Base-by-base conservation (phyloP, 257 asterid genomes). In the Solanum lignicaule region DNA sequence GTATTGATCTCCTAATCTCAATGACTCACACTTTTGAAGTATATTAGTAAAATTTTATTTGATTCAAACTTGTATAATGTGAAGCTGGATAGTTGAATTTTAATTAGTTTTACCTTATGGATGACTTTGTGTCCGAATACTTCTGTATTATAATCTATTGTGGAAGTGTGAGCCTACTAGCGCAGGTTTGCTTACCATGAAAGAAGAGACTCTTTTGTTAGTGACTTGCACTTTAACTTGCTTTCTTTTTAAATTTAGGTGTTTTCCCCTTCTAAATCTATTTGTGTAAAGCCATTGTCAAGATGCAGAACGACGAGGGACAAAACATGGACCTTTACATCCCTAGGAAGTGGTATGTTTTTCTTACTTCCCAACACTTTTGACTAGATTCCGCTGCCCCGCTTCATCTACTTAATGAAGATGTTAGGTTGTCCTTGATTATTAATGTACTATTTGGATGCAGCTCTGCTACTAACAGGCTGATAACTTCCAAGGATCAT, bases 401-500 rank as follows among this genome's bases (percentile, higher is more conserved):
- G 16, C 15, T 46, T 25, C 12, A 25, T 78, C 33, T 39, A 39
- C 9, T 78, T 39, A n/a, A 78, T 41, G 20, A 75, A 10, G 35
- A 21, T 75, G 58, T 23, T 76, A 76, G 65, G 32, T 78, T 41
- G 65, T 41, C 65, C 84, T 81, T 46, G 38, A 46, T 82, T 12
- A 14, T 36, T 38, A 46, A 62, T 72, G 43, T 7, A n/a, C 23
- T 52, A 18, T 69, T 32, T 88, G 31, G 21, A 72, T 92, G 90
- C 95, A 96, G 99, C 91, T 96, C 98, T 2, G 98, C 98, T 14
- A 96, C 99, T 9, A 96, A 95, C 84, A 92, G 99, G 93, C 87
- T 96, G 91, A 94, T 96, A 83, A 96, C 98, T 10, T 96, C 98
- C 18, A 96, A 95, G 96, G 98, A 96, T 89, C 98, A 96, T 36